These are phyloP conservation scores for Xylaria sp. DNA, from an alignment of 2,329 filamentous ascomycete species.

Conservation along the genomic window DNA sequence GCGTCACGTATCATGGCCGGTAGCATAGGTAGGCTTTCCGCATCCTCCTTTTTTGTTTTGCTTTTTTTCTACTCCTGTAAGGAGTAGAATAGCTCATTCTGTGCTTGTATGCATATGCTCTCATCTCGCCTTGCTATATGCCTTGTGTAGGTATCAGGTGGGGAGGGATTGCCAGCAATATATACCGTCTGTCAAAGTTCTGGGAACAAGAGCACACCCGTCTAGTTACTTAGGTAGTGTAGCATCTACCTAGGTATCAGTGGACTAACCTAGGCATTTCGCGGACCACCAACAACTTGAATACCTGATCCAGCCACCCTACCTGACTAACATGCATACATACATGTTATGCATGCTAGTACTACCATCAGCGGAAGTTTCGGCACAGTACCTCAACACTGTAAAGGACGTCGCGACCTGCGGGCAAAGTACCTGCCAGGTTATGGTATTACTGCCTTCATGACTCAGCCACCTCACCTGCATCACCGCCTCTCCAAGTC, in stretches of 20 bases:
- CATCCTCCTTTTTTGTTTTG: not conserved
- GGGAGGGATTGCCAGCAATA: not conserved
- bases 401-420: conserved; percentile 12
- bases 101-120: not conserved
- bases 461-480: conserved; percentile 33
- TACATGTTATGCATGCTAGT: conserved; percentile 27
- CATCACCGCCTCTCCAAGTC: conserved; percentile 19
- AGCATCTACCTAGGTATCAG: not conserved
- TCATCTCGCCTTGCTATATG: not conserved
- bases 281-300: conserved; percentile 1
- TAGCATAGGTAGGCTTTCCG: not conserved
- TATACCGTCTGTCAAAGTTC: not conserved
- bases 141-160: not conserved
- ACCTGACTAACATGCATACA: conserved; percentile 8
- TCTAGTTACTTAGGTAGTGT: not conserved
- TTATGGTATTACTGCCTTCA: conserved; percentile 7
- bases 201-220: conserved; percentile 3
- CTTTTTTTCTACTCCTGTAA: not conserved
- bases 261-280: not conserved
- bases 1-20: not conserved
- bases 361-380: conserved; percentile 28
- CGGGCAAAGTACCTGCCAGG: conserved; percentile 15
- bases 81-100: not conserved
- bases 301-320: conserved; percentile 12
- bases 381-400: conserved; percentile 28